Evolutionary conservation across 805 yeast species (phyloP), one percentile per base, ranked within the genome.

Genomic region (Candida germanica): DNA sequence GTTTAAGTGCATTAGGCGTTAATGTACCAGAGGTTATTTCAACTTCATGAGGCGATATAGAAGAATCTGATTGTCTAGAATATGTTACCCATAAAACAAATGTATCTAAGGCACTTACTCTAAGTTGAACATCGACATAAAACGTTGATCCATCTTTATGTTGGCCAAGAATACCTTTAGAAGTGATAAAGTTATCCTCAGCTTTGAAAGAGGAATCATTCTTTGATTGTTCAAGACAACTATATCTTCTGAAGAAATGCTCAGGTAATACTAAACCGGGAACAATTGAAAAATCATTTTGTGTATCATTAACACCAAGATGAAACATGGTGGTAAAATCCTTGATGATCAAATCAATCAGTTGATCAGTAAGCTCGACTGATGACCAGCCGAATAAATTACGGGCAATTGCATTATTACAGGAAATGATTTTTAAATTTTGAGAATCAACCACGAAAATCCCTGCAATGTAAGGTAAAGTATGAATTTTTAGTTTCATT

Each of bases 211-310:
- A 9, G 11, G 3, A 5, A 11, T 31, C 23, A 6, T 8, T n/a
- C n/a, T 49, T 6, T 32, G 43, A 11, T 46, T 47, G 40, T 42
- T 39, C 41, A 62, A 46, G 36, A 71, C 65, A 0, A 83, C 80
- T 68, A 35, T 78, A 69, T 46, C 80, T 79, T 43, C 97, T 73
- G 62, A 91, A 88, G 54, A 84, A 83, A 59, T 88, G 96, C 57
- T 89, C 98, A 0, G 97, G 95, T 9, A 89, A 63, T 0, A 89
- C 96, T 33, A 86, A 60, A 1, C 96, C 96, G 0, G 83, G 76
- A 5, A 50, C 54, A 16, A 62, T 36, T 14, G 50, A 46, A 20
- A 53, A 43, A 0, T 42, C 46, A 6, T 53, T 51, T 4, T 41
- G 32, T 26, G 53, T 53, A 19, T 52, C 56, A 3, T 55, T 56